Evolutionary conservation across 371 early-diverging fungal species (phyloP), one percentile per base, ranked within the genome.

Genomic region (Syncephalastrum contaminatum): DNA sequence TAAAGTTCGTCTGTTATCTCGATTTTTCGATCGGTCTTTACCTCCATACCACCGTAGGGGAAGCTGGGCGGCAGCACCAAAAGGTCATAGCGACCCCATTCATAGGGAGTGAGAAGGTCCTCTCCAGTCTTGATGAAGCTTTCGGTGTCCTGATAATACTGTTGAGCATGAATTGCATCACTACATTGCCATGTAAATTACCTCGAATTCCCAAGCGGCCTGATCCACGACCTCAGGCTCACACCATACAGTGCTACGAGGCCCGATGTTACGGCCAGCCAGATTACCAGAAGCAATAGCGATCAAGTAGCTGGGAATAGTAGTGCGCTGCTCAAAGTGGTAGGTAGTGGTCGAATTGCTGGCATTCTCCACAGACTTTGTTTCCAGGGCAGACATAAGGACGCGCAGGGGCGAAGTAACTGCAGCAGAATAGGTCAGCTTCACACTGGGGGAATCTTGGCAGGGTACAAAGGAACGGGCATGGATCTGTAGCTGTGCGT

Each of bases 21-120:
- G 21, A 46, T 27, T 39, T 40, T 22, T 48, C n/a, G 21, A 13
- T 48, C 36, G 19, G 30, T 12, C 50, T 50, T 61, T 71, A 73
- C 75, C 64, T 97, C 98, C 98, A 98, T 98, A 57, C 97, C 98
- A 56, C 97, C 98, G 58, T 88, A 96, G 12, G 96, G 95, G 88
- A 82, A 97, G 54, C 80, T 88, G 44, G 84, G 84, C n/a, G 86
- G 85, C 51, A 90, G 80, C 19, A 96, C 88, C 56, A 98, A 79
- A 50, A 98, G 72, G 72, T 98, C 98, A 72, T 97, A 98, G 56
- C 91, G 86, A 22, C 97, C 97, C 98, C 98, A 98, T 62, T 86
- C 88, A 64, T 98, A 98, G 22, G 94, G 93, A 46, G 92, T 94
- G 54, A 96, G 75, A 27, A 94, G 72, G 13, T 80, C 73, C 73